These are phyloP conservation scores for Plasmodium yoelii DNA, from an alignment of 169 alveolate genomes.

Conservation along the genomic window DNA sequence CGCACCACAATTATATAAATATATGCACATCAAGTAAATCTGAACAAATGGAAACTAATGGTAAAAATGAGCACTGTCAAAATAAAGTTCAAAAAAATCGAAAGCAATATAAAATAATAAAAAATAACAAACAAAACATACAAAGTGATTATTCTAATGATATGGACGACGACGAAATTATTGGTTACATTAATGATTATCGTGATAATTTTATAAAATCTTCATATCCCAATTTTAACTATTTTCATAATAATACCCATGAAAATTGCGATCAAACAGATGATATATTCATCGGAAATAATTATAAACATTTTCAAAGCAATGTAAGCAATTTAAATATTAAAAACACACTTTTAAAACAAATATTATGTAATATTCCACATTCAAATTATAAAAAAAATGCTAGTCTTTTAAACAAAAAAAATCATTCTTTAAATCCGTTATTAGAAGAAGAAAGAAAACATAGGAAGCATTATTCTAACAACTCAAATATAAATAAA, in stretches of 20 bases:
- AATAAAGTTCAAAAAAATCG: too few species aligned
- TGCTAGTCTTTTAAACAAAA: not conserved
- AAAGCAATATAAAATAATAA: not conserved
- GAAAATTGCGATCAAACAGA: not conserved
- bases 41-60: not conserved
- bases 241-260: not conserved
- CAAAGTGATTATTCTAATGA: too few species aligned
- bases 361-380: constrained; percentile 1
- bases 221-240: not conserved
- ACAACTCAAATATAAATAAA: not conserved
- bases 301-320: not conserved
- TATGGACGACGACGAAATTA: not conserved
- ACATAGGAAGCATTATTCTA: constrained; percentile 3
- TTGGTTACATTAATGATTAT: not conserved
- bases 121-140: not conserved
- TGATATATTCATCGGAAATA: not conserved
- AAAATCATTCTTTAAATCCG: constrained; percentile 7
- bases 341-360: constrained; percentile 13
- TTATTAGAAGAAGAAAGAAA: not conserved
- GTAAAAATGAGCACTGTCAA: not conserved
- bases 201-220: too few species aligned
- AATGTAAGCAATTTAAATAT: constrained; percentile 12
- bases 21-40: not conserved
- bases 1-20: not conserved
- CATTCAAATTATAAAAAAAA: constrained; percentile 3